These are phyloP conservation scores for Collybia mongolica DNA, from an alignment of 768 basidiomycete species.

Conservation along the genomic window DNA sequence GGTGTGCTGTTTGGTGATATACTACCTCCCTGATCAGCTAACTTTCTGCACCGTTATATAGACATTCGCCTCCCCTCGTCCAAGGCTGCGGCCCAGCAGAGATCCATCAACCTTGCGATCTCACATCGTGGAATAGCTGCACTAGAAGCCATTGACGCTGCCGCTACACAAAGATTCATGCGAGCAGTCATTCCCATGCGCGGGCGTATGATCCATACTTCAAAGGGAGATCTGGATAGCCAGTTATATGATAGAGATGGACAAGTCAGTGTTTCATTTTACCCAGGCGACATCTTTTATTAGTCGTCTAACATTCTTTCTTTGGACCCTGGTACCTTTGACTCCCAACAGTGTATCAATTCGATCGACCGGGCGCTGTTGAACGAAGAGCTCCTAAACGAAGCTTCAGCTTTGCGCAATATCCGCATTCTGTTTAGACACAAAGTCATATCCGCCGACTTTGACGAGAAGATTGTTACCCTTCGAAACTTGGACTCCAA, in stretches of 20 bases:
- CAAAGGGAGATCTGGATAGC: constrained; percentile 69
- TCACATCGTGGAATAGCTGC: constrained; percentile 92
- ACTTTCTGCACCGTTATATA: constrained; percentile 23
- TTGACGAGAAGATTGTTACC: constrained; percentile 58
- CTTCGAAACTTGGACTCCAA: constrained; percentile 46
- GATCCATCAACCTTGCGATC: constrained; percentile 96
- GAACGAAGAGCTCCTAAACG: constrained; percentile 82
- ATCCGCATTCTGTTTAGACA: constrained; percentile 77
- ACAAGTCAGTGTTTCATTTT: constrained; percentile 52
- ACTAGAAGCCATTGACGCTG: constrained; percentile 75
- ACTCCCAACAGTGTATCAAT: constrained; percentile 75
- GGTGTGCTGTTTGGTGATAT: constrained; percentile 39
- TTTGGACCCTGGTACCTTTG: constrained; percentile 19
- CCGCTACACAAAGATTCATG: constrained; percentile 67
- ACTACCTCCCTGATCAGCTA: background rate
- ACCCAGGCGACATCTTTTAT: background rate
- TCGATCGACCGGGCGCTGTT: constrained; percentile 89
- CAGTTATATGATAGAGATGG: constrained; percentile 87
- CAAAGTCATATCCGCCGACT: constrained; percentile 77
- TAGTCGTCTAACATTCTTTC: constrained; percentile 10
- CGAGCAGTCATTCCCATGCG: constrained; percentile 88
- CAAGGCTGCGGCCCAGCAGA: constrained; percentile 62
- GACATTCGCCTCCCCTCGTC: constrained; percentile 76
- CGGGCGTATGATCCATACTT: constrained; percentile 92
- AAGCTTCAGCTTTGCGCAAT: constrained; percentile 60